Base-by-base conservation (phyloP, 306 rosid species). In the Cucurbita moschata region DNA sequence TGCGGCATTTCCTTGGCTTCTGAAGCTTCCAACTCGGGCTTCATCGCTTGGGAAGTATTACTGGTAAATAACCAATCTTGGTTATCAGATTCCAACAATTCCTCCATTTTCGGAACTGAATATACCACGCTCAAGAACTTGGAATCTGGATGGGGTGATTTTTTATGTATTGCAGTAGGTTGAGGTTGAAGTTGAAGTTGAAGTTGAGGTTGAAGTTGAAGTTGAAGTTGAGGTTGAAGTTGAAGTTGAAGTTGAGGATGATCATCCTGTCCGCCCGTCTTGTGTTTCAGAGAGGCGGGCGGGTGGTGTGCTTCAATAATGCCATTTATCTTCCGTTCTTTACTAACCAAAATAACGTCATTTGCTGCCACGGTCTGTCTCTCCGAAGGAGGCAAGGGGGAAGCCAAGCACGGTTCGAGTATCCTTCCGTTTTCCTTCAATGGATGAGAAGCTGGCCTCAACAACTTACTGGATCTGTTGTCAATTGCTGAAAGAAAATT, bases 71-170 rank as follows among this genome's bases (percentile, higher is more conserved):
- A 80, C 99, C 99, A 95, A 21, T 88, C 96, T 62, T 91, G 83
- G 70, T 84, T 83, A 9, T 87, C 87, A 66, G 72, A 58, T 78
- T 75, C 85, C 50, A 87, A 78, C 85, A 77, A 79, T 59, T 79
- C 88, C 10, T 81, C 90, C 83, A 82, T 66, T 73, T 83, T 88
- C 19, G 97, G 99, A 26, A 95, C 86, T 4, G 83, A 76, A 77
- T 88, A 91, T 65, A 91, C 85, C 77, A 79, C 82, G 62, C 85
- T 81, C 70, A 95, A 73, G 83, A 82, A 85, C 76, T 78, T 89
- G 74, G 81, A 77, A 83, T 95, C 99, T 46, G 91, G 88, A 91
- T 91, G 97, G 38, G 93, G 86, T 9, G 86, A 77, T 80, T 83
- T 89, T 79, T 68, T 60, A 55, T 84, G 73, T 63, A 79, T 77